phyloP scores from a whole-genome alignment of 176 grass and related monocot species.

The Pharus latifolius region DNA sequence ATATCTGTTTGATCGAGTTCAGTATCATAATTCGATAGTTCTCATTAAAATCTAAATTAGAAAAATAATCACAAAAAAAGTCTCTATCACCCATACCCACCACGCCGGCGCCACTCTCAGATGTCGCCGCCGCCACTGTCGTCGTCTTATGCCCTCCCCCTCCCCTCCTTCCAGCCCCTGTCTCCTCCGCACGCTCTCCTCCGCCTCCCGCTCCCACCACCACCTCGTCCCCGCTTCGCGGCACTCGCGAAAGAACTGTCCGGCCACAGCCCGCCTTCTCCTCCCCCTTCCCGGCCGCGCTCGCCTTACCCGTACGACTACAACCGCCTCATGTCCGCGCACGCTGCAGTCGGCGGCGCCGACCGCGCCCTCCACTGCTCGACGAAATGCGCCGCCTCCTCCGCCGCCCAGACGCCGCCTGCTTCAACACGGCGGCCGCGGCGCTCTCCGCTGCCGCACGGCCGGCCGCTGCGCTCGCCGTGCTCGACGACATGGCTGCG shows the following conservation, averaged over 20 bases:
- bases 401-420: constrained; percentile 56
- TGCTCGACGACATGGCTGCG: constrained; percentile 46
- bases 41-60: no score
- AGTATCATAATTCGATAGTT: no score
- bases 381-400: constrained; percentile 66
- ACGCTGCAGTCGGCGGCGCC: constrained; percentile 15
- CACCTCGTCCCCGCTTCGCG: constrained; percentile 41
- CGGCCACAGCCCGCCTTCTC: not conserved
- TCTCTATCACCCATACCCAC: no score
- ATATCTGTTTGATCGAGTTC: no score
- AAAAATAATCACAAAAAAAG: no score
- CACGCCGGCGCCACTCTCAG: constrained; percentile 6
- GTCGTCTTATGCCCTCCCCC: constrained; percentile 23
- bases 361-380: constrained; percentile 58
- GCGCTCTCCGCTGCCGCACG: constrained; percentile 29
- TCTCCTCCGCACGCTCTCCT: constrained; percentile 13
- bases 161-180: not conserved
- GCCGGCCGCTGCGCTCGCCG: constrained; percentile 20
- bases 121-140: constrained; percentile 24
- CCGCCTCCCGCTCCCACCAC: constrained; percentile 12
- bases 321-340: constrained; percentile 64
- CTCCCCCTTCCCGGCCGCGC: constrained; percentile 26
- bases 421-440: constrained; percentile 60
- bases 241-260: constrained; percentile 60
- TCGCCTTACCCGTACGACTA: constrained; percentile 79